Evolutionary conservation across 306 rosid genomes (phyloP).

Genomic region (Casuarina cunninghamiana): DNA sequence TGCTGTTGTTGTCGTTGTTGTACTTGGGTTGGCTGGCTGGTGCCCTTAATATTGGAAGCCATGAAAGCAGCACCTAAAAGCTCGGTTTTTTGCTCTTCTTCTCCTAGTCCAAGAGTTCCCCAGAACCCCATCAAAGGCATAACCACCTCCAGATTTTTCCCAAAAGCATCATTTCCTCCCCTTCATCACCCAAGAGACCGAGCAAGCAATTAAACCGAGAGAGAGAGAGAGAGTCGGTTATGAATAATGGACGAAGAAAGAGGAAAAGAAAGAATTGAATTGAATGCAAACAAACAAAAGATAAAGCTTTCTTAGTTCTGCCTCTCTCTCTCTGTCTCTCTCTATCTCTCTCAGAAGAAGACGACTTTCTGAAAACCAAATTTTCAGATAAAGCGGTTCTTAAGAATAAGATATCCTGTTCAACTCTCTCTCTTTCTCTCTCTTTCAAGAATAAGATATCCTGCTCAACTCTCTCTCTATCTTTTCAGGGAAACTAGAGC

Average conservation of each 20-base stretch:
- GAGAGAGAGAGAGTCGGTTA: slow-evolving; percentile 55
- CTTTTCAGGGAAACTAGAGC: slow-evolving; percentile 20
- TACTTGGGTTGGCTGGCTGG: slow-evolving; percentile 35
- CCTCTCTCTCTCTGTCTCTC: slow-evolving; percentile 24
- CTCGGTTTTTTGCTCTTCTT: slow-evolving; percentile 32
- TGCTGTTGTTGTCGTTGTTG: slow-evolving; percentile 52
- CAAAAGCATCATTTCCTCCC: slow-evolving; percentile 21
- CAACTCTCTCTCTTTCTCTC: slow-evolving; percentile 26
- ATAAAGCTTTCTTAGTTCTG: slow-evolving; percentile 21
- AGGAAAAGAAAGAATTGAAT: slow-evolving; percentile 31
- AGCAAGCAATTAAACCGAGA: slow-evolving; percentile 23
- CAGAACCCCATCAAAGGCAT: slow-evolving; percentile 46
- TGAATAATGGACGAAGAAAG: slow-evolving; percentile 16
- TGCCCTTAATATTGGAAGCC: slow-evolving; percentile 55
- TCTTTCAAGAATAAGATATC: slow-evolving; percentile 2
- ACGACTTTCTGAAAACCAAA: slow-evolving; percentile 45
- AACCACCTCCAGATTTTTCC: slow-evolving; percentile 46
- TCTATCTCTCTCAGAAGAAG: slow-evolving; percentile 19
- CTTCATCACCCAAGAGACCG: slow-evolving; percentile 13
- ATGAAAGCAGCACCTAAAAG: slow-evolving; percentile 36
- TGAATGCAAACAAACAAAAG: slow-evolving; percentile 55
- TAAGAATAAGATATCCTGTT: slow-evolving; percentile 22
- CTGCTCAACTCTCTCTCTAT: slow-evolving; percentile 23
- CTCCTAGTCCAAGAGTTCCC: slow-evolving; percentile 30
- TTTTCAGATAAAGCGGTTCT: slow-evolving; percentile 54